These are phyloP conservation scores for Solanum medicagineum DNA, from an alignment of 257 asterid species.

Conservation along the genomic window DNA sequence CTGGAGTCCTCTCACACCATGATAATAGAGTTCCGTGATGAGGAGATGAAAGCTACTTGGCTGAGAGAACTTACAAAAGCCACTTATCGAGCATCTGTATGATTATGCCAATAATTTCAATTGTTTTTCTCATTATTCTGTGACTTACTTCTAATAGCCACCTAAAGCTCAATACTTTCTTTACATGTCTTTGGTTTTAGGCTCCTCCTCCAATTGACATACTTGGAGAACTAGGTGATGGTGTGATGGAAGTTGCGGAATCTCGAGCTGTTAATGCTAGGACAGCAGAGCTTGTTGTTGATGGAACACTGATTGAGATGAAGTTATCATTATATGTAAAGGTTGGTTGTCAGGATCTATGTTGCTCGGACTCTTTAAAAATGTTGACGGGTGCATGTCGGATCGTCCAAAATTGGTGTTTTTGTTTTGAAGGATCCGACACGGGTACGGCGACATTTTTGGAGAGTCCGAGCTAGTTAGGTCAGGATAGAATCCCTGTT, in stretches of 20 bases:
- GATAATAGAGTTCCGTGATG: constrained; percentile 60
- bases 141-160: constrained; percentile 3
- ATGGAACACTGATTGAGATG: constrained; percentile 69
- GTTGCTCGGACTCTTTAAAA: too few relatives aligned
- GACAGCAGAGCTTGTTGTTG: constrained; percentile 84
- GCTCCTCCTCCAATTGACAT: constrained; percentile 75
- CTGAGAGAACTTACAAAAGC: constrained; percentile 73
- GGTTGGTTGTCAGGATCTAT: constrained; percentile 27
- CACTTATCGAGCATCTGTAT: constrained; percentile 96
- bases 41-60: constrained; percentile 80
- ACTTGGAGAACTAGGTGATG: constrained; percentile 57
- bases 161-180: background rate
- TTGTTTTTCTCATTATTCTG: background rate
- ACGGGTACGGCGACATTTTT: too few relatives aligned
- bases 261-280: constrained; percentile 23
- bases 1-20: constrained; percentile 85
- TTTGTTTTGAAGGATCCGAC: too few relatives aligned
- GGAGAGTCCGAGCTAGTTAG: too few relatives aligned
- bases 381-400: too few relatives aligned
- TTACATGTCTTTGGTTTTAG: constrained; percentile 33
- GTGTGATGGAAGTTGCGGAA: constrained; percentile 30
- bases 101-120: constrained; percentile 11
- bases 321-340: constrained; percentile 79
- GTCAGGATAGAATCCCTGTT: background rate
- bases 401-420: too few relatives aligned